A percentile compares a stretch with the other conserved stretches of the same genome.
Evolutionary conservation across 192 early-diverging fungal species (phyloP).

Genomic region (Gigaspora rosea): DNA sequence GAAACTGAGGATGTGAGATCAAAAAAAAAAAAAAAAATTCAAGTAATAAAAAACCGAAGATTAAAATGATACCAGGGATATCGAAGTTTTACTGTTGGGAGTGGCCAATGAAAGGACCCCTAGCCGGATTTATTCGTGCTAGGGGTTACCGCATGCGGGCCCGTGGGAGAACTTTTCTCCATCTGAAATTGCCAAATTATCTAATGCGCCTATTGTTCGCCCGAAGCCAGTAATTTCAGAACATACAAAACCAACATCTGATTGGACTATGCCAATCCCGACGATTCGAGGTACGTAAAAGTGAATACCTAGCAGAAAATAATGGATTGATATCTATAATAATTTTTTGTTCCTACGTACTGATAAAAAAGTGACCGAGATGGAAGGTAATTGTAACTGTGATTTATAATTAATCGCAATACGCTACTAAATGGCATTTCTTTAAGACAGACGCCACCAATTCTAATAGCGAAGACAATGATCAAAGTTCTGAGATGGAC

Average conservation of each 20-base stretch:
- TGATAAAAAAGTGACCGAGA: neutral
- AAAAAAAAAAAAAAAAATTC: neutral
- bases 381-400: no score
- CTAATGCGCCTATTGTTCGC: neutral
- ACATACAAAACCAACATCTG: neutral
- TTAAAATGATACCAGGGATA: neutral
- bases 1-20: neutral
- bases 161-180: neutral
- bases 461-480: no score
- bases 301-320: neutral
- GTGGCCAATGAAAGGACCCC: neutral
- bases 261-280: neutral
- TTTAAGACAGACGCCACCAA: no score
- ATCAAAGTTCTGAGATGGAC: no score
- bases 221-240: neutral
- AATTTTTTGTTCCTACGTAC: neutral
- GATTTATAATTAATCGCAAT: no score
- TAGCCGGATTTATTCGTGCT: neutral
- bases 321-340: neutral
- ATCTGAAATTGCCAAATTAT: neutral
- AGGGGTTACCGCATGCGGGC: neutral
- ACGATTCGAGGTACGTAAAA: no score
- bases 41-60: neutral
- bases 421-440: no score
- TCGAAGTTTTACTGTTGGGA: constrained; percentile 5